phyloP scores from a whole-genome alignment of 1,284 basidiomycete genomes.

The Cutaneotrichosporon mucoides region DNA sequence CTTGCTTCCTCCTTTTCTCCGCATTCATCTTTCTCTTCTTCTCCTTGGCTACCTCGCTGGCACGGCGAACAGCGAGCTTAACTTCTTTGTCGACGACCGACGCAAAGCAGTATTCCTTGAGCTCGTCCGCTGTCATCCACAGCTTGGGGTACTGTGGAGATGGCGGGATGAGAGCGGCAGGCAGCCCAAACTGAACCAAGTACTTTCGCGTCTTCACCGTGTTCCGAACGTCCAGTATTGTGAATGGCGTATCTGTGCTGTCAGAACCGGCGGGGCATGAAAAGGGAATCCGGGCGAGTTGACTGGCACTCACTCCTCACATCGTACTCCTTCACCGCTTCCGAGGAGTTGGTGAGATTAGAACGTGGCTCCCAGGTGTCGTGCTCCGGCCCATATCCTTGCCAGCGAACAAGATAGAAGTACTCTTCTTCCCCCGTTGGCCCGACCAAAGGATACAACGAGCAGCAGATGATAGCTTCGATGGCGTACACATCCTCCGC shows the following conservation, averaged over 20 bases:
- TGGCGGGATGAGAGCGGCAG: not conserved
- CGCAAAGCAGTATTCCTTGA: slow-evolving; percentile 8
- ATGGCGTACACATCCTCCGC: slow-evolving; percentile 14
- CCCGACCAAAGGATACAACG: slow-evolving; percentile 10
- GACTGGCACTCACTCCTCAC: not conserved
- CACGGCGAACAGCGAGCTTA: not conserved
- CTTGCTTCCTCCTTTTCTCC: no score
- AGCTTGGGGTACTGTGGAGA: slow-evolving; percentile 23
- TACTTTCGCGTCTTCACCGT: slow-evolving; percentile 5
- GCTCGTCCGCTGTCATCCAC: slow-evolving; percentile 23
- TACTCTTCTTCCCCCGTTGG: slow-evolving; percentile 19
- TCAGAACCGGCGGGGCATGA: not conserved
- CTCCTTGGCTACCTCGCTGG: no score
- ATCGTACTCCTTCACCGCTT: not conserved
- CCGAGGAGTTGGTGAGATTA: slow-evolving; percentile 37
- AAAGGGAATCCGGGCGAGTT: no score
- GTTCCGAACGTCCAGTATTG: slow-evolving; percentile 15
- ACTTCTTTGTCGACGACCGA: not conserved
- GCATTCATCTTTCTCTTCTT: no score
- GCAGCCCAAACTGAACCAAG: slow-evolving; percentile 22
- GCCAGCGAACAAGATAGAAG: slow-evolving; percentile 60
- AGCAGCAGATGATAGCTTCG: slow-evolving; percentile 28
- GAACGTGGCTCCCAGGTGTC: slow-evolving; percentile 62
- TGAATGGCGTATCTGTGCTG: slow-evolving; percentile 23
- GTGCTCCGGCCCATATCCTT: slow-evolving; percentile 57